These are phyloP conservation scores for Biscogniauxia marginata DNA, from an alignment of 2,329 filamentous ascomycete genomes.

Conservation along the genomic window DNA sequence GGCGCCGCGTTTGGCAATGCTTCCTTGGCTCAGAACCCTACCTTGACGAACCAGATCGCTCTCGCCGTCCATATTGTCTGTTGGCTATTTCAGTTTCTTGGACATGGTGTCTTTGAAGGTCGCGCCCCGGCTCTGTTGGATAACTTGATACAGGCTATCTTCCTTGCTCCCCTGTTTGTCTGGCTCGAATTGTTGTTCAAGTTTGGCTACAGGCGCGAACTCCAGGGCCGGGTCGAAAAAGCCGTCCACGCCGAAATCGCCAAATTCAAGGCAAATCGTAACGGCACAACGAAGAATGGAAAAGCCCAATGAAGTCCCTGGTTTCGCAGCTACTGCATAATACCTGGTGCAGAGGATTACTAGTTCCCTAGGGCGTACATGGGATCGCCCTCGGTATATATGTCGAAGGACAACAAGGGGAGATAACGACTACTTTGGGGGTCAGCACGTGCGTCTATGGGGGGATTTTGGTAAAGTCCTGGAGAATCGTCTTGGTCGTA, in stretches of 20 bases:
- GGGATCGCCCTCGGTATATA: neutral
- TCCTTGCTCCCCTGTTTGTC: conserved; percentile 92
- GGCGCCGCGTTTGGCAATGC: conserved; percentile 75
- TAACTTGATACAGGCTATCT: conserved; percentile 87
- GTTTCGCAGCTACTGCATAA: neutral
- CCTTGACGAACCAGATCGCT: conserved; percentile 54
- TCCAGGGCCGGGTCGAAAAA: conserved; percentile 77
- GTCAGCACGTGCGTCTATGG: neutral
- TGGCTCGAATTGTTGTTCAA: conserved; percentile 94
- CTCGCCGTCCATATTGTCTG: conserved; percentile 67
- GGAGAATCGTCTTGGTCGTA: neutral
- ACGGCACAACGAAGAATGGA: conserved; percentile 40
- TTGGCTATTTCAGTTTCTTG: conserved; percentile 89
- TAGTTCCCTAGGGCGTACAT: neutral
- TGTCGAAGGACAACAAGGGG: neutral
- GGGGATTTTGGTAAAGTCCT: neutral
- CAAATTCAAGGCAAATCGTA: conserved; percentile 65
- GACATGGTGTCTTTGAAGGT: conserved; percentile 85
- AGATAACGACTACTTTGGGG: neutral
- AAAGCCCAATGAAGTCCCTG: conserved; percentile 46
- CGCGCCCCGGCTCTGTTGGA: conserved; percentile 86
- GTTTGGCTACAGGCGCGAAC: conserved; percentile 84
- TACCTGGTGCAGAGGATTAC: neutral
- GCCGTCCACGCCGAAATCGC: conserved; percentile 73
- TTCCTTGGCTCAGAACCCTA: conserved; percentile 58